Base-by-base conservation (phyloP, 352 stramenopile genomes). In the Globisporangium spiculum region DNA sequence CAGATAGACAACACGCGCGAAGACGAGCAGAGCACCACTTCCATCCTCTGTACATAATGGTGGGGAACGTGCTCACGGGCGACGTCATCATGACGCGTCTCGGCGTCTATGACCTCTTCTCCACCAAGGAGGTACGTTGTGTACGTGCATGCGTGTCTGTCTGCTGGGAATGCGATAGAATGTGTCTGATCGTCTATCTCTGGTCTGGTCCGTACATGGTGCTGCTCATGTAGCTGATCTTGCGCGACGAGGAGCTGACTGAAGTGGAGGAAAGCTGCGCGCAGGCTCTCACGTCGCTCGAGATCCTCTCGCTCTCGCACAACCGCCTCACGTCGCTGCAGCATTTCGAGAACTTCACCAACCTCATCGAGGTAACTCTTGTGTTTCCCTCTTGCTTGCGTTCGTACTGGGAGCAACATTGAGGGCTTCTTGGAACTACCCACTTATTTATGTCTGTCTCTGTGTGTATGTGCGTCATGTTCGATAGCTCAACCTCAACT, bases 251-350 rank as follows among this genome's bases (percentile, higher is more conserved):
- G 74, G 71, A 70, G 3, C 55, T 94, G 24, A 59, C 72, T 4
- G 68, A 68, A 5, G 38, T 93, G 30, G 76, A 92, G 54, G 72
- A 81, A 26, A 62, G 55, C 55, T 94, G 85, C 65, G 87, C 87
- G 1, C 75, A 86, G 65, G 76, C 69, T 41, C 67, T 94, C 56
- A 63, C 75, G 10, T 82, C 77, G 60, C 67, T 94, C 14, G 87
- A 94, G 74, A 81, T 94, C 36, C 66, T 94, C n/a, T 94, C 87
- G 30, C 73, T 94, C 2, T 94, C 87, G 5, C 87, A 94, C 80
- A 94, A 94, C 67, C 74, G 71, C 20, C 73, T 94, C 26, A 65
- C 70, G 27, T 85, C 78, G 48, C 71, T 94, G 1, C 65, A 86
- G 4, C 67, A 86, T 34, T 94, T 93, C 48, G 75, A 91, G 71